A percentile compares a stretch with the other conserved stretches of the same genome.
These are phyloP conservation scores for Candida hispaniensis DNA, from an alignment of 805 yeast species.

Conservation along the genomic window DNA sequence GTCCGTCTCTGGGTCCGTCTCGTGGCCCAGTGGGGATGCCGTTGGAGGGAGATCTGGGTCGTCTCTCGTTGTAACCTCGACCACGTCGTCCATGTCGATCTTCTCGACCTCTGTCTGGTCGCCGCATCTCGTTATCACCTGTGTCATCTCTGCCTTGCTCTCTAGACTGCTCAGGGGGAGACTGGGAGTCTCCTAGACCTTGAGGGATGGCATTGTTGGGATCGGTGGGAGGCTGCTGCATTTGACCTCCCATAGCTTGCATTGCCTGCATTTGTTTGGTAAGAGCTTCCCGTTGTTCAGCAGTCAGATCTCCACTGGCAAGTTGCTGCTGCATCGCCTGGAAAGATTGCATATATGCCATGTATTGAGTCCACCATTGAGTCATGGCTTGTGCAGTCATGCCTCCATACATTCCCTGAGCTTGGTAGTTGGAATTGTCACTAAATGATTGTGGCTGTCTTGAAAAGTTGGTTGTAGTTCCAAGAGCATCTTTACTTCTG, in stretches of 20 bases:
- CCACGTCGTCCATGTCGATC: conserved; percentile 13
- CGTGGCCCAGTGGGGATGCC: conserved; percentile 13
- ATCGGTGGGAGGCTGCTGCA: conserved; percentile 3
- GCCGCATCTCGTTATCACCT: conserved; percentile 12
- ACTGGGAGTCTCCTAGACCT: not conserved
- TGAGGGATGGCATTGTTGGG: not conserved
- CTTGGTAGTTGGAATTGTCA: not conserved
- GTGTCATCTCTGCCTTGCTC: no score
- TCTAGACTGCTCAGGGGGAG: conserved; percentile 3
- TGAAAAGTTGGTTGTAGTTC: conserved; percentile 3
- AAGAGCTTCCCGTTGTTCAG: conserved; percentile 6
- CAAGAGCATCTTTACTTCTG: conserved; percentile 9
- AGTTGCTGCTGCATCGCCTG: conserved; percentile 12
- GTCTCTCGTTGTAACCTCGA: conserved; percentile 11
- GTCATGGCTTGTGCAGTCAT: conserved; percentile 16
- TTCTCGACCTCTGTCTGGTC: conserved; percentile 10
- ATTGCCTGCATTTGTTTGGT: conserved; percentile 11
- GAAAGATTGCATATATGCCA: conserved; percentile 13
- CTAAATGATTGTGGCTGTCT: not conserved
- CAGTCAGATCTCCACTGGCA: not conserved
- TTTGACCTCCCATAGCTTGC: conserved; percentile 11
- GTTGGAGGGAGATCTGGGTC: conserved; percentile 4
- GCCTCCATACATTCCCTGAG: conserved; percentile 12
- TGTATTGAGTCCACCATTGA: conserved; percentile 15
- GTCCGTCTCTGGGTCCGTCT: no score